phyloP scores from a whole-genome alignment of 495 filamentous ascomycete genomes.

The Neurospora cerealis region DNA sequence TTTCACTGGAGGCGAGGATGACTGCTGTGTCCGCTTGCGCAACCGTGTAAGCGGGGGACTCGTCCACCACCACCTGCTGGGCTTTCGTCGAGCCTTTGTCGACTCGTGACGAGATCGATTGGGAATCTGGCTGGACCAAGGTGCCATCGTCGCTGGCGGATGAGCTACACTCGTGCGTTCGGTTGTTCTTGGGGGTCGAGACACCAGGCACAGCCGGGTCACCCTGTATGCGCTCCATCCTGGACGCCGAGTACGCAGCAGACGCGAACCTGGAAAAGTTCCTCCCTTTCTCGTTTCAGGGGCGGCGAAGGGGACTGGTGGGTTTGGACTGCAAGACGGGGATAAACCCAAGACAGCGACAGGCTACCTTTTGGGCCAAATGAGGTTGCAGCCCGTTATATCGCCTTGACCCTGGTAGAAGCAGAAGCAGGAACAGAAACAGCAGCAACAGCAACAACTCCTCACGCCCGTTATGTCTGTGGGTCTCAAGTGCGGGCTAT shows the following conservation, averaged over 20 bases:
- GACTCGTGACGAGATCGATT: background rate
- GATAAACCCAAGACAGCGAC: background rate
- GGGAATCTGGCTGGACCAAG: background rate
- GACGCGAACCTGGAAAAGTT: background rate
- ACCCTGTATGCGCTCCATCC: conserved; percentile 6
- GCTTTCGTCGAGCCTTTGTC: background rate
- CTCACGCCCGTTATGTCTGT: background rate
- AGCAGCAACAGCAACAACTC: background rate
- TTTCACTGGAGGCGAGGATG: background rate
- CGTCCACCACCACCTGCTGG: background rate
- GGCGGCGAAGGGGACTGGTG: background rate
- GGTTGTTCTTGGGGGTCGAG: background rate
- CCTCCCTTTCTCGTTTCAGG: background rate
- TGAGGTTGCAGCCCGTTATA: background rate
- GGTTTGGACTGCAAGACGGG: background rate
- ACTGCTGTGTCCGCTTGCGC: background rate
- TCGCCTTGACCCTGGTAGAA: background rate
- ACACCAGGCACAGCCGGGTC: conserved; percentile 3
- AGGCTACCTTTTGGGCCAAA: background rate
- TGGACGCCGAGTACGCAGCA: background rate
- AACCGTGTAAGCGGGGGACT: background rate
- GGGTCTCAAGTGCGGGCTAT: background rate
- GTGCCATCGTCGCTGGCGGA: conserved; percentile 1
- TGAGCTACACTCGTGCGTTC: conserved; percentile 1
- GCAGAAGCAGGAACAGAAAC: background rate